Evolutionary conservation across 2,329 filamentous ascomycete species (phyloP), one percentile per base, ranked within the genome.

Genomic region (Exutisphaerella laricina): DNA sequence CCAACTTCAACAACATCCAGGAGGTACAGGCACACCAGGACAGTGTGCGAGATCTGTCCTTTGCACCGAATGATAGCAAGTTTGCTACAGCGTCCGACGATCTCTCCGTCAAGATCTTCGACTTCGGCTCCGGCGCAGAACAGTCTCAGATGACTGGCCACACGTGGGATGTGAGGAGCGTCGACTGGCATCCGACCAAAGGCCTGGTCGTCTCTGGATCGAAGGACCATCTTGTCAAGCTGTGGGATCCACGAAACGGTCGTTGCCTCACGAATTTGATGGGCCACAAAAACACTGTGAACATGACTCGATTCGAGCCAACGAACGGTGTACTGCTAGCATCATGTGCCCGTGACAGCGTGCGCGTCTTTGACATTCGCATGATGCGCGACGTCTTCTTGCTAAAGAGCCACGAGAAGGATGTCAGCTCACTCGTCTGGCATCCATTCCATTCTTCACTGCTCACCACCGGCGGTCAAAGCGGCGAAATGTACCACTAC

Each of bases 371-470:
- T 59, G 92, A 98, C 63, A 74, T 98, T 43, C 81, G 92, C 36
- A 95, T 95, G 85, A 97, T 98, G 92, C 85, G 92, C 50, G 92
- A 98, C 64, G 89, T 97, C 43, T 87, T 88, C 56, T 78, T 97
- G 34, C 77, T 98, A 16, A 85, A 90, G 55, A 92, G 92, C 5
- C 89, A 97, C 62, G 89, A 97, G 56, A 97, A 96, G 67, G 92
- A 96, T 54, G 87, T 98, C 47, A 90, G 88, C 9, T 94, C 88
- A 1, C 69, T 98, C 38, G 76, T 86, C 3, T 98, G 90, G 88
- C 92, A 98, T 66, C 92, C 92, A 1, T 79, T 95, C 39, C 92
- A 97, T 63, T 79, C 86, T 41, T 88, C 87, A 44, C 73, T 98
- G 30, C 78, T 98, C 23, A 92, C 85, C 41, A 96, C 90, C 0